Conservation (phyloP, 768 basidiomycete species). For the Agaricus bisporus region DNA sequence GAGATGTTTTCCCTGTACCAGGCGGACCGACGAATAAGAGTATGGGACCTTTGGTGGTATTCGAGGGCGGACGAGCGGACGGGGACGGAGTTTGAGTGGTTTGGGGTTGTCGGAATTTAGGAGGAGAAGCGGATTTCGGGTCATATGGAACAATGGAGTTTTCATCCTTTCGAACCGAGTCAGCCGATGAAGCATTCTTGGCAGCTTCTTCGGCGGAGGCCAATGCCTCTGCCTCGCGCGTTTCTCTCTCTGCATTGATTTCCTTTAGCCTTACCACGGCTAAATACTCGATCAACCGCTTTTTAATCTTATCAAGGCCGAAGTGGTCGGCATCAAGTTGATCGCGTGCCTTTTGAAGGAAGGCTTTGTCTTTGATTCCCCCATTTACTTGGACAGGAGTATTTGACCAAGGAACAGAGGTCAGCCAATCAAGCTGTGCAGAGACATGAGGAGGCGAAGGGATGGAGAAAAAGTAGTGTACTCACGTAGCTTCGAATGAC, state of each 20-base stretch:
- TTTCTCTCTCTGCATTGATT: conserved; percentile 33
- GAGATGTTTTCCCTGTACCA: conserved; percentile 86
- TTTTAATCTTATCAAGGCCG: conserved; percentile 90
- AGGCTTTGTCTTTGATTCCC: conserved; percentile 43
- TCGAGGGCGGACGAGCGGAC: neutral
- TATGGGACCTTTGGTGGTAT: conserved; percentile 10
- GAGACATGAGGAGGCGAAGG: conserved; percentile 2
- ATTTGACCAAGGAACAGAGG: conserved; percentile 78
- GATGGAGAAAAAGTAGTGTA: conserved; percentile 28
- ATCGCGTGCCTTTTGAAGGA: conserved; percentile 62
- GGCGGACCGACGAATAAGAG: conserved; percentile 80
- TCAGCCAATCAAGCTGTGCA: conserved; percentile 81
- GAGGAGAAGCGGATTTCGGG: conserved; percentile 10
- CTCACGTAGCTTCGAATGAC: conserved; percentile 71
- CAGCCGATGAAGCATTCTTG: conserved; percentile 13
- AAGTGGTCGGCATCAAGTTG: conserved; percentile 90
- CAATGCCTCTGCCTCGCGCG: conserved; percentile 17
- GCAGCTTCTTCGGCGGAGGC: conserved; percentile 15
- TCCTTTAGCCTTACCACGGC: conserved; percentile 71
- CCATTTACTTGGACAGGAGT: conserved; percentile 21
- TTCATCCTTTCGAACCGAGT: conserved; percentile 10
- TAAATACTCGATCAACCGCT: conserved; percentile 85
- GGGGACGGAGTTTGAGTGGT: conserved; percentile 42
- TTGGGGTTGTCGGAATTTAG: neutral
- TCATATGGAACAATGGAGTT: conserved; percentile 25